Percentiles rank a stretch among this genome's conserved stretches.
These are phyloP conservation scores for Cladophialophora carrionii DNA, from an alignment of 2,329 filamentous ascomycete species.

Conservation along the genomic window DNA sequence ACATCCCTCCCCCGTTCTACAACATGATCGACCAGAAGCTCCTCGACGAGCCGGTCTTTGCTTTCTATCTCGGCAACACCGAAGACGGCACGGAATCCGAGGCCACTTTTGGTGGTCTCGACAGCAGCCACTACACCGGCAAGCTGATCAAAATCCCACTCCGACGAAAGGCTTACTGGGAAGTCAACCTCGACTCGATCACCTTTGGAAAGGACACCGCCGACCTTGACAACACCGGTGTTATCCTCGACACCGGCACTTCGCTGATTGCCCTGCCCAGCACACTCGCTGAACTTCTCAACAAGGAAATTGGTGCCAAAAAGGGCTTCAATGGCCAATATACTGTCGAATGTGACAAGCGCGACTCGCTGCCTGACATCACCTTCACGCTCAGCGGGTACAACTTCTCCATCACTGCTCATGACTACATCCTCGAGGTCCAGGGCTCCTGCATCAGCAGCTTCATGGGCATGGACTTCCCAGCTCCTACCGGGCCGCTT, in stretches of 20 bases:
- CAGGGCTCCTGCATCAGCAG: conserved; percentile 95
- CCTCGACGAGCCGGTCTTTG: conserved; percentile 89
- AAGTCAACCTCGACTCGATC: conserved; percentile 93
- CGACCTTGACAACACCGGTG: conserved; percentile 90
- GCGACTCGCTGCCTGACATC: conserved; percentile 81
- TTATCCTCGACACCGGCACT: conserved; percentile 97
- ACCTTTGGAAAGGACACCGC: conserved; percentile 82
- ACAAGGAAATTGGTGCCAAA: conserved; percentile 96
- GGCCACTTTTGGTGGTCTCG: conserved; percentile 85
- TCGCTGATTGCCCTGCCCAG: conserved; percentile 94
- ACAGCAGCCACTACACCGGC: conserved; percentile 79
- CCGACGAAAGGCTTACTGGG: conserved; percentile 99
- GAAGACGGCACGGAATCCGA: conserved; percentile 76
- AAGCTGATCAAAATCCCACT: conserved; percentile 92
- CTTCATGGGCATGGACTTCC: conserved; percentile 94
- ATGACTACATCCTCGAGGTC: conserved; percentile 95
- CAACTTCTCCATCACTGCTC: conserved; percentile 86
- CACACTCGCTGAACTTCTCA: conserved; percentile 90
- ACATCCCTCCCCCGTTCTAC: conserved; percentile 94
- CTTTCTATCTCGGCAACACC: conserved; percentile 88
- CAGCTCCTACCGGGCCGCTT: conserved; percentile 83
- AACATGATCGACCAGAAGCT: conserved; percentile 88
- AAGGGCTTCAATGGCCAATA: conserved; percentile 98
- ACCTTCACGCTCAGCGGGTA: conserved; percentile 87
- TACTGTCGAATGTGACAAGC: conserved; percentile 84